Percentiles rank a stretch among this genome's conserved stretches.
phyloP scores from a whole-genome alignment of 257 asterid species.

The Ophiorrhiza pumila region DNA sequence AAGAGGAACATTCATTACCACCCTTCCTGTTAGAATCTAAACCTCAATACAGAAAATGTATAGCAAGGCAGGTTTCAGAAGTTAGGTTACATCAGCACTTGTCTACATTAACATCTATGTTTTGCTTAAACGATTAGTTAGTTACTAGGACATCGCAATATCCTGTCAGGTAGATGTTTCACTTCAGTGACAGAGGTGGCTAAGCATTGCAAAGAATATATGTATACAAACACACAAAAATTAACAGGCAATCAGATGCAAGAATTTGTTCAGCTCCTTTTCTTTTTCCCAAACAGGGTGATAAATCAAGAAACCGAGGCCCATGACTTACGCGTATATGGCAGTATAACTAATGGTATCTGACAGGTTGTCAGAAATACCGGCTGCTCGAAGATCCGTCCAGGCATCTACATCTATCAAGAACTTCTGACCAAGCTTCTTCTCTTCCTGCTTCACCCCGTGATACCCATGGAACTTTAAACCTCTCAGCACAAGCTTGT shows the following conservation, averaged over 20 bases:
- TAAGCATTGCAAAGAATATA: neutral
- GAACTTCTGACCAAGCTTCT: constrained; percentile 81
- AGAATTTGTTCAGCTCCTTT: neutral
- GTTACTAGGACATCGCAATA: neutral
- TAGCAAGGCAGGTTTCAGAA: neutral
- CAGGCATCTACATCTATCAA: constrained; percentile 84
- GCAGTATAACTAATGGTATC: constrained; percentile 85
- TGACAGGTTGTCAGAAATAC: constrained; percentile 56
- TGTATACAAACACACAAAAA: neutral
- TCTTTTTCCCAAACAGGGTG: neutral
- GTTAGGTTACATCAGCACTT: neutral
- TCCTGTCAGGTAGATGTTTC: neutral
- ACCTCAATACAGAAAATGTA: neutral
- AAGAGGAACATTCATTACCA: neutral
- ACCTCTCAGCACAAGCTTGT: constrained; percentile 87
- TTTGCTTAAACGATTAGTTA: neutral
- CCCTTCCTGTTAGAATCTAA: neutral
- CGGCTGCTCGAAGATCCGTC: constrained; percentile 83
- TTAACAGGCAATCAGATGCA: neutral
- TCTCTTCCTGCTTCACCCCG: constrained; percentile 87
- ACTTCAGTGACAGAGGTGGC: neutral
- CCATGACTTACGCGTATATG: constrained; percentile 54
- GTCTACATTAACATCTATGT: neutral
- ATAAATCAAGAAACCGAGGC: neutral
- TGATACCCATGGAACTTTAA: constrained; percentile 89